Evolutionary conservation across 2,329 filamentous ascomycete genomes (phyloP).

Genomic region (Pseudopithomyces chartarum): DNA sequence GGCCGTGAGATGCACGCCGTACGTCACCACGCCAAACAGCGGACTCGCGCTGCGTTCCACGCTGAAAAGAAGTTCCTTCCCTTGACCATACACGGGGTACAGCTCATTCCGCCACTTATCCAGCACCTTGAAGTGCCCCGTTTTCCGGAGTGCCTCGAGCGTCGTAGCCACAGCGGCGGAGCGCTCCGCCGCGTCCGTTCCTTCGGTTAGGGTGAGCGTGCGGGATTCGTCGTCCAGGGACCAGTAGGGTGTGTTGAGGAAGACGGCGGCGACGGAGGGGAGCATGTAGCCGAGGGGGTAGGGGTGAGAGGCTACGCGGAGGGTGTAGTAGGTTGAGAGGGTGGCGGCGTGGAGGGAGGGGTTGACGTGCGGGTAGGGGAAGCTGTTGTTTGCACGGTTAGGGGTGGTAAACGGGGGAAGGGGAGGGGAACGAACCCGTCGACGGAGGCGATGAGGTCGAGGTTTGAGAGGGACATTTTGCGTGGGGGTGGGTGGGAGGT

Average conservation of each 20-base stretch:
- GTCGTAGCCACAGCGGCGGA: slow-evolving; percentile 63
- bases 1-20: slow-evolving; percentile 49
- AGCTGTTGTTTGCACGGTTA: slow-evolving; percentile 55
- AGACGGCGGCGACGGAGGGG: slow-evolving; percentile 63
- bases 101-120: slow-evolving; percentile 50
- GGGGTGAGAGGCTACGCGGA: slow-evolving; percentile 71
- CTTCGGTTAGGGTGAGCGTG: slow-evolving; percentile 67
- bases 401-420: neutral
- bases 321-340: slow-evolving; percentile 61
- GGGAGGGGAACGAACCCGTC: slow-evolving; percentile 50
- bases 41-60: slow-evolving; percentile 50
- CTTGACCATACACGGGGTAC: slow-evolving; percentile 48
- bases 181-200: slow-evolving; percentile 65
- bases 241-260: slow-evolving; percentile 64
- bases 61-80: slow-evolving; percentile 47
- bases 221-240: slow-evolving; percentile 62
- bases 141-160: slow-evolving; percentile 69
- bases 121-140: slow-evolving; percentile 74
- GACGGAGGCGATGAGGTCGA: slow-evolving; percentile 62
- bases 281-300: slow-evolving; percentile 64
- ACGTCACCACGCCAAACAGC: slow-evolving; percentile 51
- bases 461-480: slow-evolving; percentile 51
- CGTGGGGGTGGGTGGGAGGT: neutral
- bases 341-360: slow-evolving; percentile 61
- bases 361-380: slow-evolving; percentile 73